These are phyloP conservation scores for Scytalidium sp. DNA, from an alignment of 2,329 filamentous ascomycete genomes.

Conservation along the genomic window DNA sequence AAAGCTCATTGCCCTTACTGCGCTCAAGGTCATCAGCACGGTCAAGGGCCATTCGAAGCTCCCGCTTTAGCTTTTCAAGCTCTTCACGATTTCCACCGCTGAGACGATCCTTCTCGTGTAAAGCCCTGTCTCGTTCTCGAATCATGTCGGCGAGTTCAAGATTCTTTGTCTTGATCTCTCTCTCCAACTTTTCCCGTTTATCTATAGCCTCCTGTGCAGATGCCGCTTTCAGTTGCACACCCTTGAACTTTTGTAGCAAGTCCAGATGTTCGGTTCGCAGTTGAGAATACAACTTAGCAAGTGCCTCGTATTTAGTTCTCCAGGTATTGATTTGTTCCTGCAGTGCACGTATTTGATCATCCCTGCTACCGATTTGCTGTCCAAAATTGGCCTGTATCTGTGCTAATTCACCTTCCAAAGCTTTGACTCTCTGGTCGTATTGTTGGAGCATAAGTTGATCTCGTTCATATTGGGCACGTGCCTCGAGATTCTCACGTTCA, in stretches of 20 bases:
- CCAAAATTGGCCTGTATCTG: conserved; percentile 81
- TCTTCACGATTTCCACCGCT: conserved; percentile 88
- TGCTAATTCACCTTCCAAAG: conserved; percentile 79
- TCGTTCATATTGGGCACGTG: conserved; percentile 92
- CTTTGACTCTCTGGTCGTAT: conserved; percentile 92
- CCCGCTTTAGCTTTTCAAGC: conserved; percentile 88
- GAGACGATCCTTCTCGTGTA: conserved; percentile 90
- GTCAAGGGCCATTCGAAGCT: conserved; percentile 88
- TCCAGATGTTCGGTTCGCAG: conserved; percentile 93
- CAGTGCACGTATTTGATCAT: conserved; percentile 88
- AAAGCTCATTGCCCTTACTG: conserved; percentile 91
- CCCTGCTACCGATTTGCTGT: conserved; percentile 83
- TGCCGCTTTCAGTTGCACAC: conserved; percentile 91
- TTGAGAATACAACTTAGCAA: conserved; percentile 97
- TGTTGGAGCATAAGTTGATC: conserved; percentile 97
- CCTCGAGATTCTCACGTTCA: conserved; percentile 91
- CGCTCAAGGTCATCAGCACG: conserved; percentile 89
- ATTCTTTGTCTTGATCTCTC: conserved; percentile 99
- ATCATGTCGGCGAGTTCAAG: conserved; percentile 99
- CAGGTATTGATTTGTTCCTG: conserved; percentile 98
- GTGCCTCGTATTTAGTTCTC: conserved; percentile 93
- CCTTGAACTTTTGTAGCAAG: conserved; percentile 92
- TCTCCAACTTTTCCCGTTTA: conserved; percentile 87
- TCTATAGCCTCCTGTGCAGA: conserved; percentile 98
- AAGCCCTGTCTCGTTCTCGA: conserved; percentile 85